Conservation (phyloP, 768 basidiomycete species). For the Lactarius deliciosus region DNA sequence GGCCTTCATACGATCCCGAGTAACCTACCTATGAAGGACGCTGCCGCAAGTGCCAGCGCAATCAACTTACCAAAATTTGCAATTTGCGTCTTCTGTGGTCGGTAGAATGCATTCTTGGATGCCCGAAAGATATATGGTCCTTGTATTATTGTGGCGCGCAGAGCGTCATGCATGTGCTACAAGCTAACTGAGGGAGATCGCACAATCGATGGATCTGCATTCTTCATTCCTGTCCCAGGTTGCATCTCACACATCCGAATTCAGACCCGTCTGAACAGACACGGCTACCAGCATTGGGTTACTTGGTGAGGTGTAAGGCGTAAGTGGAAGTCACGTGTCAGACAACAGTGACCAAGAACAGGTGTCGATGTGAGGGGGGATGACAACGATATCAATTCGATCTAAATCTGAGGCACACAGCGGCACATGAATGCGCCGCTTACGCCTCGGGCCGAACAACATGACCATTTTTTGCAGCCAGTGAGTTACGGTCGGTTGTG, state of each 20-base stretch:
- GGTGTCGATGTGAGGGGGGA: not conserved
- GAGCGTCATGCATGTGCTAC: not conserved
- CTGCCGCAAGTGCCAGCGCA: not conserved
- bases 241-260: not conserved
- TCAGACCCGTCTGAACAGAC: not conserved
- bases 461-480: not conserved
- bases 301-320: too few relatives aligned
- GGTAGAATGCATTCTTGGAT: not conserved
- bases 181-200: not conserved
- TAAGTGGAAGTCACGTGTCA: too few relatives aligned
- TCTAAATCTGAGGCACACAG: not conserved
- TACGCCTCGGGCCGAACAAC: not conserved
- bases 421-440: not conserved
- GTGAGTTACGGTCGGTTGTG: not conserved
- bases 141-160: not conserved
- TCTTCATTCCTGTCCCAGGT: not conserved
- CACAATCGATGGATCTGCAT: not conserved
- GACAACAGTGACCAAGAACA: not conserved
- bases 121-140: not conserved
- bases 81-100: not conserved
- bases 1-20: not conserved
- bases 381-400: not conserved
- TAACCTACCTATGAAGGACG: too few relatives aligned
- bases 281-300: not conserved
- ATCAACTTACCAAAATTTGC: not conserved